Conservation (phyloP, 257 asterid genomes). For the Capsicum chinense region DNA sequence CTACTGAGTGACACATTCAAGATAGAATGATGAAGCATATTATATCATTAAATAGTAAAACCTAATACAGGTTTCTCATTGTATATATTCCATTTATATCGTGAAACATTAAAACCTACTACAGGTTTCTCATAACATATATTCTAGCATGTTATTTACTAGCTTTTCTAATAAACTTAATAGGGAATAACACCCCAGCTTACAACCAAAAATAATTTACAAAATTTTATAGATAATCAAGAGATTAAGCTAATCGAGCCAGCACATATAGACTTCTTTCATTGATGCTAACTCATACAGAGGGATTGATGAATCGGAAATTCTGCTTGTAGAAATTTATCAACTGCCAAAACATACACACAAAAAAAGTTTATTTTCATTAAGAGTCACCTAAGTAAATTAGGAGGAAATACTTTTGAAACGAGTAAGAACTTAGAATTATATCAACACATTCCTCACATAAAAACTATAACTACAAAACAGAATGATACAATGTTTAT, state of each 20-base stretch:
- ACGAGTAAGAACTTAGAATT: neutral
- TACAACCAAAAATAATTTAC: conserved; percentile 44
- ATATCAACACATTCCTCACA: no score
- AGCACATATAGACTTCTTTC: conserved; percentile 27
- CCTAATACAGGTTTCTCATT: neutral
- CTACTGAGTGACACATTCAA: neutral
- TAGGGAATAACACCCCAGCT: conserved; percentile 20
- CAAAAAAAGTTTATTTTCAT: neutral
- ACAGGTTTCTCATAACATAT: neutral
- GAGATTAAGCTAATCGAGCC: conserved; percentile 26
- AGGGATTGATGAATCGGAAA: conserved; percentile 59
- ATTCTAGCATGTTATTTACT: neutral
- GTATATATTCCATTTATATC: neutral
- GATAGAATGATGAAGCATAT: neutral
- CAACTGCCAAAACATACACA: conserved; percentile 54
- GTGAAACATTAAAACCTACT: neutral
- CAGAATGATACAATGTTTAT: neutral
- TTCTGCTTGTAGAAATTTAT: conserved; percentile 81
- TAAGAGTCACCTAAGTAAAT: neutral
- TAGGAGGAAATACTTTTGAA: neutral
- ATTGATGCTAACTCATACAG: conserved; percentile 34
- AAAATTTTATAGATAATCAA: conserved; percentile 42
- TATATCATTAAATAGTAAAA: neutral
- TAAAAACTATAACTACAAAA: neutral
- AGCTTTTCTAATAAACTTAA: conserved; percentile 10